Conservation (phyloP, 805 yeast genomes). For the Candida gorgasii region DNA sequence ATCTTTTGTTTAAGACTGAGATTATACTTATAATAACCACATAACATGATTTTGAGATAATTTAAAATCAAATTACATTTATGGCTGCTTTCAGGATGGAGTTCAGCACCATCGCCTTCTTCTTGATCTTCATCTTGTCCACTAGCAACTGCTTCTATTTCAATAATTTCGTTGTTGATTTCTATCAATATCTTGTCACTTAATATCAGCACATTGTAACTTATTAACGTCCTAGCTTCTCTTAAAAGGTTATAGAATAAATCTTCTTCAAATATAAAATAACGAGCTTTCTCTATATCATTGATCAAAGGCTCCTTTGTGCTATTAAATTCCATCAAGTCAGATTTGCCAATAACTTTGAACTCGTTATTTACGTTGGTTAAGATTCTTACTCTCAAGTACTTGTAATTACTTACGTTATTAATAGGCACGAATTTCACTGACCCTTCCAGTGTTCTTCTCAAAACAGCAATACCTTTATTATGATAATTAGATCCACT, state of each 20-base stretch:
- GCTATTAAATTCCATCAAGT: conserved; percentile 5
- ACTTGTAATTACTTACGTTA: conserved; percentile 36
- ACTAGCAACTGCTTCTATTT: conserved; percentile 62
- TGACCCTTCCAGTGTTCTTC: conserved; percentile 45
- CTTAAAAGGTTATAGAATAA: conserved; percentile 72
- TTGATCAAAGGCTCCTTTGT: conserved; percentile 36
- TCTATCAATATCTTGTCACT: conserved; percentile 66
- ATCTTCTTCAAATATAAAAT: conserved; percentile 84
- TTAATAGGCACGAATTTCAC: conserved; percentile 33
- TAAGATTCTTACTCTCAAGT: conserved; percentile 60
- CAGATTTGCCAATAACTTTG: conserved; percentile 59
- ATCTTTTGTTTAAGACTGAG: conserved; percentile 43
- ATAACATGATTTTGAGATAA: conserved; percentile 60
- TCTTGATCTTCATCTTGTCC: conserved; percentile 43
- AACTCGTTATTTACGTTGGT: conserved; percentile 55
- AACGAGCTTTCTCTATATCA: conserved; percentile 67
- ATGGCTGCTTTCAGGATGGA: conserved; percentile 26
- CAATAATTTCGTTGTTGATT: conserved; percentile 64
- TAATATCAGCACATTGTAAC: conserved; percentile 67
- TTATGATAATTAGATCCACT: conserved; percentile 80
- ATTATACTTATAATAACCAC: conserved; percentile 55
- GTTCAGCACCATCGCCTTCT: conserved; percentile 31
- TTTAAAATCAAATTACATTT: conserved; percentile 56
- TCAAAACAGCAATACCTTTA: conserved; percentile 72
- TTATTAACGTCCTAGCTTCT: conserved; percentile 70